These are phyloP conservation scores for Acer yangbiense DNA, from an alignment of 345 rosid genomes.

Conservation along the genomic window DNA sequence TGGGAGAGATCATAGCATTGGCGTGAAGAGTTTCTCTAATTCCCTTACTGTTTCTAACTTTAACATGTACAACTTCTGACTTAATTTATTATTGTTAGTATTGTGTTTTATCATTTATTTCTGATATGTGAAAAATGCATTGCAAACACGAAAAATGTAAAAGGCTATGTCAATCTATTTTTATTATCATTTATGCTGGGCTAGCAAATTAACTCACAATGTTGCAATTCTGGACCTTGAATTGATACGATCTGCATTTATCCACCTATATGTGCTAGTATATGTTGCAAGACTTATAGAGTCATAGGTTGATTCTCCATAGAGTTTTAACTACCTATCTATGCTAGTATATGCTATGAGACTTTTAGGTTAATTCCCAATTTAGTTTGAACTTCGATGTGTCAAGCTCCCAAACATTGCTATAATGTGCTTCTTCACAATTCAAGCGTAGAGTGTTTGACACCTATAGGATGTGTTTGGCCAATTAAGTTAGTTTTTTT, in stretches of 20 bases:
- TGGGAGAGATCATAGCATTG: background rate
- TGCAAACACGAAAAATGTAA: background rate
- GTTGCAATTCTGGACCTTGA: background rate
- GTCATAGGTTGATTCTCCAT: background rate
- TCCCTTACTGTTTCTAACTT: background rate
- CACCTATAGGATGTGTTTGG: no score
- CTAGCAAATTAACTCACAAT: background rate
- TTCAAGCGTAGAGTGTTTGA: no score
- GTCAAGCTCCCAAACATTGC: no score
- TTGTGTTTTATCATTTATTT: background rate
- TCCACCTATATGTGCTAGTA: background rate
- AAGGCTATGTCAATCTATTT: background rate
- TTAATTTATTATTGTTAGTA: background rate
- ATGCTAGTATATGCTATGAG: no score
- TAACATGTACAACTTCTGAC: background rate
- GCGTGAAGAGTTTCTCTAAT: background rate
- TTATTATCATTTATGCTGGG: background rate
- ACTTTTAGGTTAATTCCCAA: background rate
- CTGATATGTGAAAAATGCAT: background rate
- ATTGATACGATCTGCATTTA: background rate
- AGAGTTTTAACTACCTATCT: no score
- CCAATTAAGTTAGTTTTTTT: no score
- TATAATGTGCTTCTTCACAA: no score
- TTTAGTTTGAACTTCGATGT: background rate
- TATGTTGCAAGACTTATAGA: background rate